These are phyloP conservation scores for Orbilia brochopaga DNA, from an alignment of 2,329 filamentous ascomycete species.

Conservation along the genomic window DNA sequence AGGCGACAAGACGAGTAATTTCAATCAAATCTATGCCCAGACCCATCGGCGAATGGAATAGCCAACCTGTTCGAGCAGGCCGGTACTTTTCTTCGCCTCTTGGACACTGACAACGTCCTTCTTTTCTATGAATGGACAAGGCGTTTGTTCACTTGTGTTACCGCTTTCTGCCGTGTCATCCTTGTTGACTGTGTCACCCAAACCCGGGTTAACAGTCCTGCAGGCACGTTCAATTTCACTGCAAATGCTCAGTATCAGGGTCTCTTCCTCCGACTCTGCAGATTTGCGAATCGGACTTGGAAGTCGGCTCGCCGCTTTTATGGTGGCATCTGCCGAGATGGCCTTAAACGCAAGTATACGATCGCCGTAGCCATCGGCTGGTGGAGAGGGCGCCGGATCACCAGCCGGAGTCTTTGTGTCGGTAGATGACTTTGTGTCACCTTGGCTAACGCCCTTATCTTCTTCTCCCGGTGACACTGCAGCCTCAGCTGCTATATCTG, in stretches of 20 bases:
- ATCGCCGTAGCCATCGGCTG: conserved; percentile 51
- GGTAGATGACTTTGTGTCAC: conserved; percentile 56
- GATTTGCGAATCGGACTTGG: conserved; percentile 43
- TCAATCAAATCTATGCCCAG: conserved; percentile 63
- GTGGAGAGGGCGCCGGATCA: neutral
- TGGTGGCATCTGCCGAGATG: conserved; percentile 30
- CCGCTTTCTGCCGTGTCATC: conserved; percentile 16
- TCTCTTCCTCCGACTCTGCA: conserved; percentile 61
- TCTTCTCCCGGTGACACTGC: conserved; percentile 52
- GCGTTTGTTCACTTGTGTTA: conserved; percentile 56
- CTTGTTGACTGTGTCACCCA: conserved; percentile 5
- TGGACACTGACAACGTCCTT: conserved; percentile 79
- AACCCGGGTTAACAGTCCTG: conserved; percentile 31
- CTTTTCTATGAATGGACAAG: conserved; percentile 61
- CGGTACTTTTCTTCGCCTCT: conserved; percentile 85
- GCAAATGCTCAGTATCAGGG: conserved; percentile 52
- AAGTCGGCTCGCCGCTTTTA: conserved; percentile 25
- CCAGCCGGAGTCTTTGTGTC: conserved; percentile 16
- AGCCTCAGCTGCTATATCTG: conserved; percentile 52
- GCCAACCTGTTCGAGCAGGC: conserved; percentile 81
- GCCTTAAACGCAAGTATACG: conserved; percentile 50
- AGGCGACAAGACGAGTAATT: neutral
- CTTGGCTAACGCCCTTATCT: conserved; percentile 62
- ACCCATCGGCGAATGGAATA: conserved; percentile 93
- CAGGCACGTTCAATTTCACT: conserved; percentile 45